phyloP scores from a whole-genome alignment of 495 filamentous ascomycete genomes.

The Xylaria flabelliformis region DNA sequence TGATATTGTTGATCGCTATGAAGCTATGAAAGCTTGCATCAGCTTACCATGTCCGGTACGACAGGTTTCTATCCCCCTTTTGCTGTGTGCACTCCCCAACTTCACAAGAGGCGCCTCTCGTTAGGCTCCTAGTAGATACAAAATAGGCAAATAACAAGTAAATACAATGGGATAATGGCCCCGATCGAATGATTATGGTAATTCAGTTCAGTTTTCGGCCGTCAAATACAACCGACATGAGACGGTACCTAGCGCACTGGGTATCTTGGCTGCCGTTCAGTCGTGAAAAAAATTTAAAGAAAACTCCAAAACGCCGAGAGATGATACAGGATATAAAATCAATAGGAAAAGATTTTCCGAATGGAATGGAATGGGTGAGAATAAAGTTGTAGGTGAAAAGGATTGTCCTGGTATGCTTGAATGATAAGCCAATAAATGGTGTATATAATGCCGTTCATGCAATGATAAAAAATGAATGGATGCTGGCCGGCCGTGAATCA shows the following conservation, averaged over 20 bases:
- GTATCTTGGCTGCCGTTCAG: conserved; percentile 42
- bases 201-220: conserved; percentile 29
- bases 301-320: conserved; percentile 32
- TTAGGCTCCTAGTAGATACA: not conserved
- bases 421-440: conserved; percentile 13
- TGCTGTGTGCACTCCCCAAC: not conserved
- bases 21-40: conserved; percentile 12
- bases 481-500: conserved; percentile 42
- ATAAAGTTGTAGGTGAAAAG: not conserved
- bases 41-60: conserved; percentile 3
- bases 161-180: conserved; percentile 14
- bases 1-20: conserved; percentile 9
- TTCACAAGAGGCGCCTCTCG: not conserved
- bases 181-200: conserved; percentile 16
- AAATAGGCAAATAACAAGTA: not conserved
- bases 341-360: conserved; percentile 24
- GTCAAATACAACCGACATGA: conserved; percentile 29
- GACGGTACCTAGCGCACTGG: conserved; percentile 44
- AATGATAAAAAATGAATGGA: conserved; percentile 35
- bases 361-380: conserved; percentile 22
- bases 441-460: conserved; percentile 28
- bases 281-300: conserved; percentile 23
- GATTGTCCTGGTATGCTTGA: conserved; percentile 29
- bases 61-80: conserved; percentile 14
- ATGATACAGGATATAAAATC: conserved; percentile 25